A percentile compares a stretch with the other conserved stretches of the same genome.
Conservation (phyloP, 106 monocot species). For the Dendrobium nobile region DNA sequence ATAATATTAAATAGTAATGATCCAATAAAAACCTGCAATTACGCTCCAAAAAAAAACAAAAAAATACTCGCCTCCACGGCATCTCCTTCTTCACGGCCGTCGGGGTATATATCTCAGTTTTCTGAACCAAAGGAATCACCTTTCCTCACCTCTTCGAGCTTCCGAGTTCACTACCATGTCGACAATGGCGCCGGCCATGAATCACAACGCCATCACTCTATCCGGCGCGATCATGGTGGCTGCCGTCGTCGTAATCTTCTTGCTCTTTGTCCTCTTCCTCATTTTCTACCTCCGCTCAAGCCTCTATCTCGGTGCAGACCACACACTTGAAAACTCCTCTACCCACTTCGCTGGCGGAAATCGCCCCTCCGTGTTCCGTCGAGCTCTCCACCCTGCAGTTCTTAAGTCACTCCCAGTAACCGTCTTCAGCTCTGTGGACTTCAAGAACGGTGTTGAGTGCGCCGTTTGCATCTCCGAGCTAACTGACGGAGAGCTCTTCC, state of each 20-base stretch:
- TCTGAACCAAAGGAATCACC: neutral
- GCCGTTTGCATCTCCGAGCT: constrained; percentile 20
- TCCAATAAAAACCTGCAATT: no score
- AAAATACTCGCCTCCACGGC: neutral
- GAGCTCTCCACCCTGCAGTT: constrained; percentile 10
- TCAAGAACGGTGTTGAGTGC: constrained; percentile 11
- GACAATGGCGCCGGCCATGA: neutral
- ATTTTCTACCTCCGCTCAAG: constrained; percentile 11
- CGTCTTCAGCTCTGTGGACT: constrained; percentile 5
- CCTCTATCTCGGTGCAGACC: neutral
- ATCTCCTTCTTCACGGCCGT: neutral
- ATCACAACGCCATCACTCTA: neutral
- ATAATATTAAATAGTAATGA: neutral
- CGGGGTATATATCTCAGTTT: neutral
- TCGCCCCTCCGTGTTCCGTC: neutral
- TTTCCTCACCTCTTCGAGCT: neutral
- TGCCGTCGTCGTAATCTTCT: constrained; percentile 7
- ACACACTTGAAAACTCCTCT: neutral
- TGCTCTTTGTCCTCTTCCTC: neutral
- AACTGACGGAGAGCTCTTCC: constrained; percentile 12
- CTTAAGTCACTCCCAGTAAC: constrained; percentile 15
- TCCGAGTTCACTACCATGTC: neutral
- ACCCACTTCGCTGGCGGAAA: no score
- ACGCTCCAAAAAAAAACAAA: no score
- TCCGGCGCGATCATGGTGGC: constrained; percentile 1